These are phyloP conservation scores for Apophysomyces elegans DNA, from an alignment of 371 early-diverging fungal genomes.

Conservation along the genomic window DNA sequence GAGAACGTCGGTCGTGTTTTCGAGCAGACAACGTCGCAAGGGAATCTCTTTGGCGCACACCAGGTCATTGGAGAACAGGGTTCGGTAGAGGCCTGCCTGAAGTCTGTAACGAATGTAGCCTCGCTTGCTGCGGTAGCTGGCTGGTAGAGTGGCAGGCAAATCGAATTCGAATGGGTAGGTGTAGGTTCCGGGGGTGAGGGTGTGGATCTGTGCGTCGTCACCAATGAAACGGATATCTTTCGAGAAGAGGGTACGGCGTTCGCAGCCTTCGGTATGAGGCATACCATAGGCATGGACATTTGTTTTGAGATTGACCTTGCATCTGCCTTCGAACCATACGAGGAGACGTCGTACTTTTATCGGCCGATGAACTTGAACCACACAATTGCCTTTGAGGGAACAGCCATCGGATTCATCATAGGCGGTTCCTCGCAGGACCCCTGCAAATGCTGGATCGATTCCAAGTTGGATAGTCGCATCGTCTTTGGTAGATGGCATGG, in stretches of 20 bases:
- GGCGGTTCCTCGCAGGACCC: conserved; percentile 48
- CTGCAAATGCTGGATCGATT: conserved; percentile 48
- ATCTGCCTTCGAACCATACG: conserved; percentile 51
- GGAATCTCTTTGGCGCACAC: conserved; percentile 33
- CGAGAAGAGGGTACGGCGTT: conserved; percentile 40
- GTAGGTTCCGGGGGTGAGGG: conserved; percentile 40
- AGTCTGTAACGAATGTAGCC: conserved; percentile 51
- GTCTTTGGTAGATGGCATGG: conserved; percentile 28
- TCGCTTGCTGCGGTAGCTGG: conserved; percentile 48
- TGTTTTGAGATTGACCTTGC: conserved; percentile 41
- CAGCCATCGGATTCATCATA: conserved; percentile 56
- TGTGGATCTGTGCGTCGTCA: conserved; percentile 35
- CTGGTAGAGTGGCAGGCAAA: conserved; percentile 47
- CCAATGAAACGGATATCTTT: conserved; percentile 40
- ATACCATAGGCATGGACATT: conserved; percentile 26
- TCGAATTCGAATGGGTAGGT: conserved; percentile 46
- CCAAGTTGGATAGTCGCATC: conserved; percentile 38
- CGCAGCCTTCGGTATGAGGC: conserved; percentile 35
- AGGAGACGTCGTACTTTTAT: conserved; percentile 45
- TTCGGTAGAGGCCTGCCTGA: conserved; percentile 38
- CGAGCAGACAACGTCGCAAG: conserved; percentile 46
- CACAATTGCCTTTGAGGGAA: conserved; percentile 39
- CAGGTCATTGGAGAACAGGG: conserved; percentile 46
- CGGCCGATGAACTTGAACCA: conserved; percentile 41
- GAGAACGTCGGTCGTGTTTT: conserved; percentile 30